Conservation (phyloP, 1,284 basidiomycete species). For the Ceratobasidium sp. region DNA sequence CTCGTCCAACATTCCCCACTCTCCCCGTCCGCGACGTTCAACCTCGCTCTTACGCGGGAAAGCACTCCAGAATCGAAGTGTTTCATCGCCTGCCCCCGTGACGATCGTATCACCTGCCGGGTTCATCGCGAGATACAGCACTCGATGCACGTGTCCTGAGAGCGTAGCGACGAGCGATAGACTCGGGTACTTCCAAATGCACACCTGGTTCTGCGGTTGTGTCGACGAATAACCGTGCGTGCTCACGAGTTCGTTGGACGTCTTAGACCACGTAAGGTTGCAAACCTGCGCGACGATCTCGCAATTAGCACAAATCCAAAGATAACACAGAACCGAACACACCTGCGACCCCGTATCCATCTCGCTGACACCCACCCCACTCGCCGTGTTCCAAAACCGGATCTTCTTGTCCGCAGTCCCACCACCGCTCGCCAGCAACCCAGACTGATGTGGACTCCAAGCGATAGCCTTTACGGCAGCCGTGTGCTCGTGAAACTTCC, state of each 20-base stretch:
- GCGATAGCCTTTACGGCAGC: constrained; percentile 98
- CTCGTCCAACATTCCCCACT: constrained; percentile 66
- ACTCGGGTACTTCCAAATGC: constrained; percentile 96
- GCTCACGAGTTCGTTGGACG: constrained; percentile 95
- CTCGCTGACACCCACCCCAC: constrained; percentile 83
- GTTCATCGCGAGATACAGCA: constrained; percentile 95
- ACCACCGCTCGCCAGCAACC: constrained; percentile 93
- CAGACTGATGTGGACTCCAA: constrained; percentile 95
- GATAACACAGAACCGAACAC: constrained; percentile 46
- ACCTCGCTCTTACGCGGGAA: constrained; percentile 71
- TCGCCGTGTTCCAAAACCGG: constrained; percentile 94
- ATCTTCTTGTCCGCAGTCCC: constrained; percentile 98
- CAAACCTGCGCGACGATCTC: constrained; percentile 70
- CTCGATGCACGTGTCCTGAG: constrained; percentile 93
- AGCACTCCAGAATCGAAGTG: constrained; percentile 95
- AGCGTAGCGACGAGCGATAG: constrained; percentile 93
- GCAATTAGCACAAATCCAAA: background rate
- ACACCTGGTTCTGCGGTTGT: constrained; percentile 92
- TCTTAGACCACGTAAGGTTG: constrained; percentile 95
- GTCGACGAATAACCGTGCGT: constrained; percentile 97
- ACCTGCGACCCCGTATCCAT: constrained; percentile 94
- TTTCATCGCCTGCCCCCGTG: constrained; percentile 97
- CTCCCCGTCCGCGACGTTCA: constrained; percentile 54
- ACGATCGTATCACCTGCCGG: constrained; percentile 98
- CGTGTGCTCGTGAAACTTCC: constrained; percentile 95